Conservation (phyloP, 225 moss, liverwort and hornwort species). For the Takakia lepidozioides region DNA sequence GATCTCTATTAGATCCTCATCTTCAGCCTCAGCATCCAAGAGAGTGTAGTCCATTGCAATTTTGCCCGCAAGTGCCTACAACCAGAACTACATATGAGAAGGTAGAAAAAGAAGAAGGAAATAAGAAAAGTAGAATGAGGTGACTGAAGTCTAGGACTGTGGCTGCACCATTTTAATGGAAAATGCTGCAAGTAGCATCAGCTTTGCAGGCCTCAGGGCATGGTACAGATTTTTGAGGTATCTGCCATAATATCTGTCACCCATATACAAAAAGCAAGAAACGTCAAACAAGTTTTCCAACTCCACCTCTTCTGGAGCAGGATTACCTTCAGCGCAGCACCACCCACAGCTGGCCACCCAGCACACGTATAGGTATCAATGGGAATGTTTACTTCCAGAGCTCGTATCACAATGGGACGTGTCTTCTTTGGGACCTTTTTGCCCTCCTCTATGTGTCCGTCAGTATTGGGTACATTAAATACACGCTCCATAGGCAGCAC, state of each 20-base stretch:
- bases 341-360: constrained; percentile 96
- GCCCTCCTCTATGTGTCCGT: constrained; percentile 73
- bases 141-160: no score
- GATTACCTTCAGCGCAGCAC: constrained; percentile 57
- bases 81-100: constrained; percentile 5
- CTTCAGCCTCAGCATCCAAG: constrained; percentile 38
- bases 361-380: constrained; percentile 70
- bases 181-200: no score
- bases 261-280: no score
- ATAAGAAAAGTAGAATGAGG: no score
- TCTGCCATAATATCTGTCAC: no score
- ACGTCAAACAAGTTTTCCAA: no score
- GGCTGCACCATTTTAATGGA: no score
- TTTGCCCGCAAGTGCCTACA: constrained; percentile 92
- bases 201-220: no score
- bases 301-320: no score
- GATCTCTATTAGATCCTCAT: constrained; percentile 31
- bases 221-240: no score
- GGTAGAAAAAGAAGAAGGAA: background rate
- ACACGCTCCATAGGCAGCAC: constrained; percentile 65
- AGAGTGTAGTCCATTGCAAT: constrained; percentile 74
- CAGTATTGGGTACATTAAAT: constrained; percentile 74
- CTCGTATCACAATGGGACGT: constrained; percentile 66
- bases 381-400: constrained; percentile 71
- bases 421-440: constrained; percentile 89